Percentiles rank a stretch among this genome's conserved stretches.
Evolutionary conservation across 2,329 filamentous ascomycete species (phyloP).

Genomic region (Corynespora cassiicola): DNA sequence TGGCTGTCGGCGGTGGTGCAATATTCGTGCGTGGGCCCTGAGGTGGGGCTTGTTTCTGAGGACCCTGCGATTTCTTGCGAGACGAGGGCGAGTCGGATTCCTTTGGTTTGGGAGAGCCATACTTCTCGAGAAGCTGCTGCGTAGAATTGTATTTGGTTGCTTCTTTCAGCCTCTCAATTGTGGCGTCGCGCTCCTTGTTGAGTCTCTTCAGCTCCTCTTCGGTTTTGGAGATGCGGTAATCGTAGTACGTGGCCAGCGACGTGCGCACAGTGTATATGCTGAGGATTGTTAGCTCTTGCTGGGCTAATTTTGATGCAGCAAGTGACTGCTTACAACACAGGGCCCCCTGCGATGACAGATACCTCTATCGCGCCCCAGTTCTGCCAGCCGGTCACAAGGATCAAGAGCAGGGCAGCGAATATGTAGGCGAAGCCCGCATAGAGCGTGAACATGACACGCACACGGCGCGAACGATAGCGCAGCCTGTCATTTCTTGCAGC

Average conservation of each 20-base stretch:
- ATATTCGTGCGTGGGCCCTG: slow-evolving; percentile 58
- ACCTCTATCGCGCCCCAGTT: slow-evolving; percentile 81
- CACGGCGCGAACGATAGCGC: slow-evolving; percentile 75
- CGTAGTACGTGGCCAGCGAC: slow-evolving; percentile 73
- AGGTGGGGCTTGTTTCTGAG: slow-evolving; percentile 32
- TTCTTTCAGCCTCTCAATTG: slow-evolving; percentile 92
- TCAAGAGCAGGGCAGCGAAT: slow-evolving; percentile 80
- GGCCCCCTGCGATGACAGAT: slow-evolving; percentile 77
- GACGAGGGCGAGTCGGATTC: slow-evolving; percentile 45
- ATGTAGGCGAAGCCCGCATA: slow-evolving; percentile 92
- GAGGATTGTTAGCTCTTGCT: slow-evolving; percentile 22
- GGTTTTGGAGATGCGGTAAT: slow-evolving; percentile 77
- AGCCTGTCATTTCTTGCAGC: slow-evolving; percentile 76
- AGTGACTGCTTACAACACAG: slow-evolving; percentile 68
- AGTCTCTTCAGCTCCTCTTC: slow-evolving; percentile 74
- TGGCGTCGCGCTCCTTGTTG: slow-evolving; percentile 79
- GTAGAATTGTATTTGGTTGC: slow-evolving; percentile 97
- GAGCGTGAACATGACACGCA: slow-evolving; percentile 85
- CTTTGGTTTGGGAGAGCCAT: slow-evolving; percentile 66
- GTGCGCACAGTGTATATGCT: slow-evolving; percentile 83
- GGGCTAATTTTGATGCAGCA: not conserved
- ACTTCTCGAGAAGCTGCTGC: slow-evolving; percentile 90
- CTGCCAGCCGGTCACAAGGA: slow-evolving; percentile 83
- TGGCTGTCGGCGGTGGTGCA: slow-evolving; percentile 69
- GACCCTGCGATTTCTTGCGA: slow-evolving; percentile 38